Evolutionary conservation across 352 stramenopile species (phyloP).

Genomic region (Blastocystis sp.): DNA sequence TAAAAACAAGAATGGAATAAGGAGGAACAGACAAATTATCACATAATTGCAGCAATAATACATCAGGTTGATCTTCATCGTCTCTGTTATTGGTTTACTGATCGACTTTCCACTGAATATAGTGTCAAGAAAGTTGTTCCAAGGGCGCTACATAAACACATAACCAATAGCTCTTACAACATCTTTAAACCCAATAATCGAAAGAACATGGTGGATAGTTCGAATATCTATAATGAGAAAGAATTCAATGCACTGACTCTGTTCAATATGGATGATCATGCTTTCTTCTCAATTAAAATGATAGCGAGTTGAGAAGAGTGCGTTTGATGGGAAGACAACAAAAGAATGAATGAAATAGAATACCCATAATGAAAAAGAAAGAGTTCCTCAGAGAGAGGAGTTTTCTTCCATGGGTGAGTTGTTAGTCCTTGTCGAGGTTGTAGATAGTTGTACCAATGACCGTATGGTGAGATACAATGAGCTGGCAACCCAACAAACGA

Average conservation of each 20-base stretch:
- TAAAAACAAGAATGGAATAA: background rate
- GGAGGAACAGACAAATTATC: background rate
- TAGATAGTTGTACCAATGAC: conserved; percentile 63
- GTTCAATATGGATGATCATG: background rate
- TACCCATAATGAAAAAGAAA: conserved; percentile 42
- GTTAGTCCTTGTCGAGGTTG: conserved; percentile 63
- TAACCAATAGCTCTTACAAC: too few species aligned
- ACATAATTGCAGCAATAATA: conserved; percentile 33
- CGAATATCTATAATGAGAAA: background rate
- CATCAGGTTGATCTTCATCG: background rate
- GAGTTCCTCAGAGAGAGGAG: background rate
- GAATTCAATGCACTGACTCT: background rate
- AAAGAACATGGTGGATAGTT: background rate
- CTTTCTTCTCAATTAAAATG: background rate
- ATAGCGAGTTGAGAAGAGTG: background rate
- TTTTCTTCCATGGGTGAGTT: background rate
- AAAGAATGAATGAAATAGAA: background rate
- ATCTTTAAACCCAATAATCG: background rate
- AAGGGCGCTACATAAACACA: background rate
- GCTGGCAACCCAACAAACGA: conserved; percentile 50
- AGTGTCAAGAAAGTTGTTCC: background rate
- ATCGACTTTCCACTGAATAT: background rate
- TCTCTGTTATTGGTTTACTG: background rate
- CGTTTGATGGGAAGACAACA: background rate
- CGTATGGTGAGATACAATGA: conserved; percentile 62